Base-by-base conservation (phyloP, 73 alveolate genomes). In the Effrenium voratum region DNA sequence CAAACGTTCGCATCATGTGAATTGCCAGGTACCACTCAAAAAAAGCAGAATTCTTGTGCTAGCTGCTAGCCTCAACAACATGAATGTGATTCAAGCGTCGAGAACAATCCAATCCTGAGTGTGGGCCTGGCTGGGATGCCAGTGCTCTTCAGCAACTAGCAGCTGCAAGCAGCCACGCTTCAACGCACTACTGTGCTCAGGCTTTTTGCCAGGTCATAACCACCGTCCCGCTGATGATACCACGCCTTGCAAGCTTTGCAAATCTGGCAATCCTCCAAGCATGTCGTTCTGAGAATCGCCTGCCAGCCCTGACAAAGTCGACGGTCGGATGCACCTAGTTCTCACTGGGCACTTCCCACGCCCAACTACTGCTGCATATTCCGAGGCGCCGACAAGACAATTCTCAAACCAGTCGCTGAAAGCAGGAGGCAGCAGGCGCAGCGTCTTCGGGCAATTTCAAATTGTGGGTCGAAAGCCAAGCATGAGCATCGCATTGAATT, bases 271-370 rank as follows among this genome's bases (percentile, higher is more conserved):
- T 47, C 2, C 46, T 24, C 6, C 10, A 28, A 44, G 55, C 70
- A 43, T 34, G 13, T 15, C 77, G 19, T 19, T 34, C 41, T 63
- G 72, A 57, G 19, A 26, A 6, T 24, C 77, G 93, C 93, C 93
- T 83, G 60, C 93, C 93, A 52, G 93, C 93, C 77, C 93, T n/a
- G 52, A 83, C 93, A 28, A 83, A 83, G 93, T 83, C 93, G 41
- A 83, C 93, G 43, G 93, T 83, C 63, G 93, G 93, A 49, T 83
- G 93, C 55, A 83, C 93, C 93, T 83, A 30, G n/a, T 30, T 34
- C 50, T 38, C 19, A 72, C 30, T 32, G 24, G 38, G 46, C 1
- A 30, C 24, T 22, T 12, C 10, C 47, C 5, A 72, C 10, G 32
- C 46, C 46, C 10, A 60, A 60, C 12, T 5, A 13, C 38, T 10